Conservation (phyloP, 1,139 yeast genomes). For the Suhomyces taliae region DNA sequence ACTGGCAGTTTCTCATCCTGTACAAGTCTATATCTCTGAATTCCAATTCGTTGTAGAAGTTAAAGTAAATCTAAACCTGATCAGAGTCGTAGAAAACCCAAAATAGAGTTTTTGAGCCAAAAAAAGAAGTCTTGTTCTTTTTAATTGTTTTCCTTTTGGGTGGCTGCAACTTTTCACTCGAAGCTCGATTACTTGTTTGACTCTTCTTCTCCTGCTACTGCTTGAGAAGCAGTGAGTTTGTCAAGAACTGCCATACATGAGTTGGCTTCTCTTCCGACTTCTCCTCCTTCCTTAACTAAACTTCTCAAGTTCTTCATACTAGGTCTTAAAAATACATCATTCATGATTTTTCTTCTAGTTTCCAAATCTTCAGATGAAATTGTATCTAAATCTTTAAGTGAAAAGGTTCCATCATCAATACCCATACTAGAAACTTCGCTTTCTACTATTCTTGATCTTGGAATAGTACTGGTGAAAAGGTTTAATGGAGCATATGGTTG, state of each 20-base stretch:
- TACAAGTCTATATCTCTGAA: too few species aligned
- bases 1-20: too few species aligned
- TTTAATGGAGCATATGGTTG: slow-evolving; percentile 63
- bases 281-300: slow-evolving; percentile 72
- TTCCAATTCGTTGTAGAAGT: too few species aligned
- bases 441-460: slow-evolving; percentile 13
- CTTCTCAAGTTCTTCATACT: slow-evolving; percentile 52
- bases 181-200: not conserved
- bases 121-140: too few species aligned
- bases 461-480: slow-evolving; percentile 46
- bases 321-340: slow-evolving; percentile 52
- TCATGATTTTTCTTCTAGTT: slow-evolving; percentile 58
- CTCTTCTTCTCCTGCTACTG: not conserved
- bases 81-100: too few species aligned
- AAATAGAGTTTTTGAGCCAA: too few species aligned
- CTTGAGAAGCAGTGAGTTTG: slow-evolving; percentile 7
- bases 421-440: slow-evolving; percentile 4
- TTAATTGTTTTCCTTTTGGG: too few species aligned
- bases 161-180: too few species aligned
- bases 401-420: slow-evolving; percentile 28
- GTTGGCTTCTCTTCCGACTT: slow-evolving; percentile 62
- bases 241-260: slow-evolving; percentile 25
- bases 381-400: slow-evolving; percentile 32
- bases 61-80: too few species aligned
- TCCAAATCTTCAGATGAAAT: slow-evolving; percentile 56